Evolutionary conservation across 768 basidiomycete genomes (phyloP).

Genomic region (Mycena maculata): DNA sequence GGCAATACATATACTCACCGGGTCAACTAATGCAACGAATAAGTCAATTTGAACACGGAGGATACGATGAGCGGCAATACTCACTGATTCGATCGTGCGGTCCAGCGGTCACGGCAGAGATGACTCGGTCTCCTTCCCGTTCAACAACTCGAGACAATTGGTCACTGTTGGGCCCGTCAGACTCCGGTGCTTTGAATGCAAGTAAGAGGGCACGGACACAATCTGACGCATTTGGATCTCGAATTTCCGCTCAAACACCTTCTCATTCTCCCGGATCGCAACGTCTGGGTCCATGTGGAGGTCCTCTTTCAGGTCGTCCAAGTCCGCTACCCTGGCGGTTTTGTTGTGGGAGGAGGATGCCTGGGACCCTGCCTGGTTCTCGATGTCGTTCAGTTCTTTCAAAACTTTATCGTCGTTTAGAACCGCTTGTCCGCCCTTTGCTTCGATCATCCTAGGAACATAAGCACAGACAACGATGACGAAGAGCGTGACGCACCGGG

Average conservation of each 20-base stretch:
- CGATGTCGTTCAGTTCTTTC: slow-evolving; percentile 35
- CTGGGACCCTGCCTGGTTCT: slow-evolving; percentile 20
- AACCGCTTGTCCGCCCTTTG: slow-evolving; percentile 39
- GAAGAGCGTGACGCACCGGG: slow-evolving; percentile 5
- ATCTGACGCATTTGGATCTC: slow-evolving; percentile 45
- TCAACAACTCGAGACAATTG: slow-evolving; percentile 40
- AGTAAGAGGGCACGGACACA: slow-evolving; percentile 19
- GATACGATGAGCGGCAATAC: too few species aligned
- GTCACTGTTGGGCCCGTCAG: slow-evolving; percentile 22
- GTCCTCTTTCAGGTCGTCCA: slow-evolving; percentile 37
- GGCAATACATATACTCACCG: too few species aligned
- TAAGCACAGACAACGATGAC: background rate
- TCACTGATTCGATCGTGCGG: slow-evolving; percentile 29
- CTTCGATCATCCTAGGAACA: slow-evolving; percentile 29
- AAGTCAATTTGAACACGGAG: too few species aligned
- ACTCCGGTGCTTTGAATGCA: too few species aligned
- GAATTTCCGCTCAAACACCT: slow-evolving; percentile 47
- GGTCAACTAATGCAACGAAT: too few species aligned
- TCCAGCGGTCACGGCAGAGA: slow-evolving; percentile 31
- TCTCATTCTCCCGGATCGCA: slow-evolving; percentile 43
- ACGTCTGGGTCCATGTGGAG: slow-evolving; percentile 39
- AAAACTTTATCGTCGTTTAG: slow-evolving; percentile 40
- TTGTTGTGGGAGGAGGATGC: background rate
- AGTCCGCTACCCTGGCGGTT: background rate
- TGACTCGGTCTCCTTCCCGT: slow-evolving; percentile 46